Percentiles rank a stretch among this genome's conserved stretches.
Evolutionary conservation across 2,329 filamentous ascomycete genomes (phyloP).

Genomic region (Aspergillus brunneoviolaceus): DNA sequence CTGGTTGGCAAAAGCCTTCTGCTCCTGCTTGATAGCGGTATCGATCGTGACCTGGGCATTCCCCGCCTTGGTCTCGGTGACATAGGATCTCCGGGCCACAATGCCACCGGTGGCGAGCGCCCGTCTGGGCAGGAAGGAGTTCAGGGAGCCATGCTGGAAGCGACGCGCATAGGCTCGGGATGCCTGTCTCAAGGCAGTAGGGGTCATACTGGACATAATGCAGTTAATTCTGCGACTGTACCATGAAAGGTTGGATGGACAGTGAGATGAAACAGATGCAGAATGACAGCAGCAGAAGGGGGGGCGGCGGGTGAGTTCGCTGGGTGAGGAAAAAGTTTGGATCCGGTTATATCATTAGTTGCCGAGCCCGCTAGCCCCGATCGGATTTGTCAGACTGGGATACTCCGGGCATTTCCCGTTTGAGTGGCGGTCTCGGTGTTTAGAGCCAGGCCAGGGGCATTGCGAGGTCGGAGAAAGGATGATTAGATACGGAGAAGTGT

Average conservation of each 20-base stretch:
- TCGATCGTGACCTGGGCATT: conserved; percentile 75
- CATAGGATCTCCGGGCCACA: conserved; percentile 64
- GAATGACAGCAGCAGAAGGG: conserved; percentile 7
- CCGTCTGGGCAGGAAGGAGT: conserved; percentile 40
- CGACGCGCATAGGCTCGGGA: conserved; percentile 59
- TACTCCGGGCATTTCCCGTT: conserved; percentile 19
- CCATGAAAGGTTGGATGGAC: conserved; percentile 23
- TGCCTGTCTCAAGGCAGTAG: conserved; percentile 72
- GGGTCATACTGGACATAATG: conserved; percentile 65
- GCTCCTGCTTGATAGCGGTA: conserved; percentile 80
- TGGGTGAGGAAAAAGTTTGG: conserved; percentile 27
- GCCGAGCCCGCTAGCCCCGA: conserved; percentile 26
- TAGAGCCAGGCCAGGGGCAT: not conserved
- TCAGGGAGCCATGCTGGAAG: conserved; percentile 40
- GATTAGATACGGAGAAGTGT: too few species aligned
- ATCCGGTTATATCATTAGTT: conserved; percentile 27
- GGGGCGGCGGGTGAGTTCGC: conserved; percentile 14
- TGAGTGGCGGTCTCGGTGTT: conserved; percentile 14
- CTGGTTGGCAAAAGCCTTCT: conserved; percentile 69
- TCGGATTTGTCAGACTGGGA: conserved; percentile 28
- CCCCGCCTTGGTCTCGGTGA: conserved; percentile 72
- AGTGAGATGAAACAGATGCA: conserved; percentile 20
- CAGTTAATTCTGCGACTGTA: conserved; percentile 21
- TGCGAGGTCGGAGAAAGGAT: not conserved
- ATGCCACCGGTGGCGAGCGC: conserved; percentile 35